A percentile compares a stretch with the other conserved stretches of the same genome.
Evolutionary conservation across 2,329 filamentous ascomycete genomes (phyloP).

Genomic region (Fusarium sp.): DNA sequence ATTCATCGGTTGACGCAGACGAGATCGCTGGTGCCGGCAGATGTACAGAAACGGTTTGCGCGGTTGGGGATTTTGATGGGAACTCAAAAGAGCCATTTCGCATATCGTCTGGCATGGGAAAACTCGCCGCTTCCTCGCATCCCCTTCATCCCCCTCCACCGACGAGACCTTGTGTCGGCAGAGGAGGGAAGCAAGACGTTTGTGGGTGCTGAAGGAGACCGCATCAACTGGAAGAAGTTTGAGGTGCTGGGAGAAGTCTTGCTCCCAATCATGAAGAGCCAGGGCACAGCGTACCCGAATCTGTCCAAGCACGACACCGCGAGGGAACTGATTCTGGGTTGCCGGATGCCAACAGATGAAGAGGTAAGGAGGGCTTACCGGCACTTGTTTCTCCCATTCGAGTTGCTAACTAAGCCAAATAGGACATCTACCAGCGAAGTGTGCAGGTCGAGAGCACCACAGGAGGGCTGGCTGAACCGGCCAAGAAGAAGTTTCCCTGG

Average conservation of each 20-base stretch:
- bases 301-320: constrained; percentile 79
- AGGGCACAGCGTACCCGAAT: constrained; percentile 85
- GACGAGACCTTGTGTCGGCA: constrained; percentile 90
- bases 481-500: constrained; percentile 79
- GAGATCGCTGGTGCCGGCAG: constrained; percentile 78
- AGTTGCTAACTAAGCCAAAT: constrained; percentile 44
- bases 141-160: constrained; percentile 91
- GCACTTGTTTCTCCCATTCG: neutral
- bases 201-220: constrained; percentile 78
- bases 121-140: constrained; percentile 93
- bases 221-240: constrained; percentile 99
- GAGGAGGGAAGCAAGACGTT: constrained; percentile 95
- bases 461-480: constrained; percentile 62
- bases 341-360: constrained; percentile 86
- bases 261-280: constrained; percentile 91
- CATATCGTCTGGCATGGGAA: constrained; percentile 97
- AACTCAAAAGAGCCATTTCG: constrained; percentile 91
- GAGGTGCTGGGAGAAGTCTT: constrained; percentile 95
- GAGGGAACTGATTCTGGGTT: constrained; percentile 84
- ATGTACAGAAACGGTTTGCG: constrained; percentile 87
- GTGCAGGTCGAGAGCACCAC: constrained; percentile 70
- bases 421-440: constrained; percentile 78
- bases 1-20: constrained; percentile 89
- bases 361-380: constrained; percentile 75
- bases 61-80: constrained; percentile 93